phyloP scores from a whole-genome alignment of 2,329 filamentous ascomycete species.

The Hymenotorrendiella dingleyae region DNA sequence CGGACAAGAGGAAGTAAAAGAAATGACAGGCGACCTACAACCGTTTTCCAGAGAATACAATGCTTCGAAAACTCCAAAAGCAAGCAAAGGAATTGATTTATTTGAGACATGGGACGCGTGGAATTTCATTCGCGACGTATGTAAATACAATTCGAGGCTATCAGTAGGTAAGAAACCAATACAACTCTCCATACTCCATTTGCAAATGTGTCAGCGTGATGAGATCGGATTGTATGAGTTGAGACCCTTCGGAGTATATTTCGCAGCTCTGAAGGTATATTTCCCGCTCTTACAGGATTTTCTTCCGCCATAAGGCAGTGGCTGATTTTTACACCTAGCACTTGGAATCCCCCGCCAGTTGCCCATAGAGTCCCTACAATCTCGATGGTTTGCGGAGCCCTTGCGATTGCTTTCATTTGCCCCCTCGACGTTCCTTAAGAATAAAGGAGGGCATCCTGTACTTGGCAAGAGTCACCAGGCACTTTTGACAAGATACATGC shows the following conservation, averaged over 20 bases:
- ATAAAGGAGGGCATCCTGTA: constrained; percentile 56
- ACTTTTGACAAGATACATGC: constrained; percentile 57
- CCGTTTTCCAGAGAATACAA: constrained; percentile 26
- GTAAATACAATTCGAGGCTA: constrained; percentile 76
- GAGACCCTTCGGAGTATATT: constrained; percentile 25
- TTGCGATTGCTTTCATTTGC: constrained; percentile 55
- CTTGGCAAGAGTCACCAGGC: constrained; percentile 56
- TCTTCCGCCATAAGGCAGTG: neutral
- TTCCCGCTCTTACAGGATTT: constrained; percentile 10
- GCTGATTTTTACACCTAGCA: constrained; percentile 25
- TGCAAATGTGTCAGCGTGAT: constrained; percentile 10
- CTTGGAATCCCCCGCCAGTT: constrained; percentile 52
- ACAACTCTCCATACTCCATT: constrained; percentile 19
- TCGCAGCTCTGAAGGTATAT: constrained; percentile 25
- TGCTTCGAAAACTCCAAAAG: constrained; percentile 32
- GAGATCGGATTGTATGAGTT: constrained; percentile 10
- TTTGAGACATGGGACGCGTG: constrained; percentile 90
- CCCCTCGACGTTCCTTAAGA: constrained; percentile 50
- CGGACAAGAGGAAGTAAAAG: constrained; percentile 53
- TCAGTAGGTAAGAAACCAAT: constrained; percentile 66
- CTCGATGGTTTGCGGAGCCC: constrained; percentile 65
- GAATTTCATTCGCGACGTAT: constrained; percentile 79
- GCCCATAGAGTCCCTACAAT: constrained; percentile 54
- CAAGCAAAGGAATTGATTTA: constrained; percentile 51
- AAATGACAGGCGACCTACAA: constrained; percentile 31